phyloP scores from a whole-genome alignment of 768 basidiomycete species.

The Suillus lakei region DNA sequence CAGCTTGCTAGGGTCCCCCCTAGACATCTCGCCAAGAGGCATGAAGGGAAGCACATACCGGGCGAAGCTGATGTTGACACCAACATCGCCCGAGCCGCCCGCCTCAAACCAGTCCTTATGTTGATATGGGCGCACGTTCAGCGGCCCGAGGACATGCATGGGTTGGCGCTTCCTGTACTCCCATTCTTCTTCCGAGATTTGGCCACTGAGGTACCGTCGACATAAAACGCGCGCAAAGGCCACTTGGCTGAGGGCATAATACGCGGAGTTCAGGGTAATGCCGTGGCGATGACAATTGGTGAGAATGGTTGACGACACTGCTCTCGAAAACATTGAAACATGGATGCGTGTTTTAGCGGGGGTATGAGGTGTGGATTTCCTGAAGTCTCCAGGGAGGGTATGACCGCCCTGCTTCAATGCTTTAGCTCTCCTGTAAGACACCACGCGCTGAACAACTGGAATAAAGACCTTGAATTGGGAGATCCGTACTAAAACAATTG shows the following conservation, averaged over 20 bases:
- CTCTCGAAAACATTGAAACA: conserved; percentile 28
- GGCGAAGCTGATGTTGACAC: conserved; percentile 48
- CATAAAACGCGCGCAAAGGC: conserved; percentile 54
- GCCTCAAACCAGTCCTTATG: conserved; percentile 47
- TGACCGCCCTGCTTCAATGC: conserved; percentile 54
- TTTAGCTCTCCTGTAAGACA: not conserved
- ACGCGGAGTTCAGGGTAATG: conserved; percentile 55
- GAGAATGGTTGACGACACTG: conserved; percentile 36
- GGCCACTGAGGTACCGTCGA: conserved; percentile 45
- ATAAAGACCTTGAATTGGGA: conserved; percentile 40
- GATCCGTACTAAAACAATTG: conserved; percentile 38
- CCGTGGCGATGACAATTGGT: conserved; percentile 43
- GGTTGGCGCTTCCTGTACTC: conserved; percentile 51
- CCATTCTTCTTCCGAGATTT: conserved; percentile 57
- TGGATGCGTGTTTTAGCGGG: conserved; percentile 43
- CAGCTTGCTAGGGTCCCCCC: conserved; percentile 23
- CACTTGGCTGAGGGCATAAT: conserved; percentile 53
- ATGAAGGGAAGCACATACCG: conserved; percentile 50
- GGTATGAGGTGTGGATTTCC: conserved; percentile 38
- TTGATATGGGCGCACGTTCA: conserved; percentile 55
- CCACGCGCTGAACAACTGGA: not conserved
- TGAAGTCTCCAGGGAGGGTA: conserved; percentile 48
- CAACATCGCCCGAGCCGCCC: conserved; percentile 49
- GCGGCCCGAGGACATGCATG: conserved; percentile 52
- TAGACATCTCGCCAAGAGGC: conserved; percentile 37